Evolutionary conservation across 306 rosid genomes (phyloP), one percentile per base, ranked within the genome.

Genomic region (Lathyrus aphaca): DNA sequence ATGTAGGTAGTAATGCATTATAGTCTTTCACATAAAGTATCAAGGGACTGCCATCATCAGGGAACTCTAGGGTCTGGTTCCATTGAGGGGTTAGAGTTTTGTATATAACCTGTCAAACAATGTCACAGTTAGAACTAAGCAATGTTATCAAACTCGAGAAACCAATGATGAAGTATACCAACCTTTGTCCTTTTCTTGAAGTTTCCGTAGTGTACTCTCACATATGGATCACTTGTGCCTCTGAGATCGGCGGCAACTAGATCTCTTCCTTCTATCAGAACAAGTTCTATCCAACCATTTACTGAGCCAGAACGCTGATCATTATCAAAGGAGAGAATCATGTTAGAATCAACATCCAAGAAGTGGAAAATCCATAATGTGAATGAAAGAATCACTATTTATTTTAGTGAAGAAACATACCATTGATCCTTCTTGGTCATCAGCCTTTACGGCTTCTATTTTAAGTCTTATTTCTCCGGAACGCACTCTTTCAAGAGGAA

Each of bases 151-250:
- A 59, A 30, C 61, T 30, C 35, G 10, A 35, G 54, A 67, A 72
- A 64, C 60, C 43, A 66, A 44, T 50, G 64, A 69, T 69, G 69
- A 53, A 46, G 75, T 35, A 40, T 55, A 56, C 72, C 67, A 72
- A 95, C 99, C 99, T 95, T 95, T 21, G 97, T 95, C 74, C 71
- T 85, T 87, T 68, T 91, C 95, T 89, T 95, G 70, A 87, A 63
- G 74, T 62, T 82, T 72, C 99, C 99, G 35, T 91, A 91, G 5
- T 91, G 90, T 29, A 91, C 97, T 78, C 95, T 86, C 71, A 95
- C 99, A 40, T 80, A 95, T 2, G 99, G 99, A 82, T 95, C 99
- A 72, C 99, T 95, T 55, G 99, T 95, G 66, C 99, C 99, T 84
- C 99, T 82, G 66, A 95, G 80, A 84, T 95, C 99, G 14, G 99